These are phyloP conservation scores for Incumbomyces lentus DNA, from an alignment of 2,329 filamentous ascomycete genomes.

Conservation along the genomic window DNA sequence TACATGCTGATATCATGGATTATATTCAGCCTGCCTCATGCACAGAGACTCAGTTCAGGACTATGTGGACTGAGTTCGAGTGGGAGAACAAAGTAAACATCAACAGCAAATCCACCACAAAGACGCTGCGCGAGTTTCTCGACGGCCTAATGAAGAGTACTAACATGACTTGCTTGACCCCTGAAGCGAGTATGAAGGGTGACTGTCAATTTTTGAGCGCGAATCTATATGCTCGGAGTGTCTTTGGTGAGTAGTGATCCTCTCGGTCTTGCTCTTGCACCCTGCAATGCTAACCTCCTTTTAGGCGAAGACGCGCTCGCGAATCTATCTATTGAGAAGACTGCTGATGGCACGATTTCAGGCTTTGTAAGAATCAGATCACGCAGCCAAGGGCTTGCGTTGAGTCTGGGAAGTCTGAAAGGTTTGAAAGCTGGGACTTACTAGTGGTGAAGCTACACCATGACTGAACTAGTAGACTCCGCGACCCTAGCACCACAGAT, in stretches of 20 bases:
- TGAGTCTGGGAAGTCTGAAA: conserved; percentile 90
- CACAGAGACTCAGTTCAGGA: conserved; percentile 95
- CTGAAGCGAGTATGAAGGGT: conserved; percentile 89
- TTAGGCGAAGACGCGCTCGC: conserved; percentile 94
- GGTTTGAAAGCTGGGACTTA: conserved; percentile 63
- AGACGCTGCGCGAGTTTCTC: conserved; percentile 81
- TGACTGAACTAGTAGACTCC: background rate
- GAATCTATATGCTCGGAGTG: conserved; percentile 89
- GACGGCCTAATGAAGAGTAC: conserved; percentile 93
- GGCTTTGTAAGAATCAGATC: conserved; percentile 97
- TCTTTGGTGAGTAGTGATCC: conserved; percentile 67
- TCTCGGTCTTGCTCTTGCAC: background rate
- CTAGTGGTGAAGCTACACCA: conserved; percentile 1
- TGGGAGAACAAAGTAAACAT: conserved; percentile 99
- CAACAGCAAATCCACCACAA: conserved; percentile 72
- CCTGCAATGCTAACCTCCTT: conserved; percentile 9
- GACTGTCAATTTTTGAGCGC: conserved; percentile 97
- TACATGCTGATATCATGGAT: conserved; percentile 99
- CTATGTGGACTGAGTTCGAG: conserved; percentile 99
- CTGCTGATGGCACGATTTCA: conserved; percentile 89
- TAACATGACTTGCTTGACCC: conserved; percentile 96
- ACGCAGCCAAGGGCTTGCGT: conserved; percentile 84
- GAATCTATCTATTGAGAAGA: conserved; percentile 95
- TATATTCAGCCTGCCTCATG: conserved; percentile 97
- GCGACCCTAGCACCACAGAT: too few species aligned